A percentile compares a stretch with the other conserved stretches of the same genome.
These are phyloP conservation scores for Lactarius sanguifluus DNA, from an alignment of 768 basidiomycete species.

Conservation along the genomic window DNA sequence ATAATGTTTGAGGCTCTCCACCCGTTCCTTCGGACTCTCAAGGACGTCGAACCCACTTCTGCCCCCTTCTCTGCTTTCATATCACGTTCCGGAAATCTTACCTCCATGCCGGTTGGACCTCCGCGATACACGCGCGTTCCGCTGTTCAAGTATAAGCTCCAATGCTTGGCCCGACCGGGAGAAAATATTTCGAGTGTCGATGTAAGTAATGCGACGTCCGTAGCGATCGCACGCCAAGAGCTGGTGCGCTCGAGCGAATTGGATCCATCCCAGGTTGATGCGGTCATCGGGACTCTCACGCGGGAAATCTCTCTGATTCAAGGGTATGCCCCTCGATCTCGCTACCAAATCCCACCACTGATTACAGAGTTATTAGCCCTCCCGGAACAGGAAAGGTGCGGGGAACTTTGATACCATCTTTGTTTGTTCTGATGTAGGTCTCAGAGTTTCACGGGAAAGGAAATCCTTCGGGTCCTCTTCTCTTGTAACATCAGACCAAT, in stretches of 20 bases:
- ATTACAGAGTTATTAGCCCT: no score
- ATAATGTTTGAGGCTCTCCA: slow-evolving; percentile 24
- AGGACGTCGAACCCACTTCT: slow-evolving; percentile 24
- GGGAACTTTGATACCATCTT: no score
- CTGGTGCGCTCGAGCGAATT: slow-evolving; percentile 52
- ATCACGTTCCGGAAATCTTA: slow-evolving; percentile 6
- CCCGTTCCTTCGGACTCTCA: slow-evolving; percentile 28
- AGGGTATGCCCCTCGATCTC: no score
- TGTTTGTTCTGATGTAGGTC: no score
- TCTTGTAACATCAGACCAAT: slow-evolving; percentile 53
- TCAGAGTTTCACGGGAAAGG: slow-evolving; percentile 66
- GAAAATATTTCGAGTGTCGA: slow-evolving; percentile 39
- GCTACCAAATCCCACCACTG: no score
- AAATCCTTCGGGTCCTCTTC: slow-evolving; percentile 66
- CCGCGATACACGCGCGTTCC: slow-evolving; percentile 37
- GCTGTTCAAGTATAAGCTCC: slow-evolving; percentile 55
- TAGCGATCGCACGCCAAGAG: slow-evolving; percentile 48
- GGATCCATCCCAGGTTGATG: slow-evolving; percentile 71
- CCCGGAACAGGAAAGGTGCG: no score
- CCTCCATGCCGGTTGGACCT: slow-evolving; percentile 4
- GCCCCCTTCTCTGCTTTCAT: slow-evolving; percentile 24
- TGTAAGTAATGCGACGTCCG: slow-evolving; percentile 43
- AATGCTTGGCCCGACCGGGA: slow-evolving; percentile 45
- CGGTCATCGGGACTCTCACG: slow-evolving; percentile 59
- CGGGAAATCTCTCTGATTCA: slow-evolving; percentile 68